A percentile compares a stretch with the other conserved stretches of the same genome.
Evolutionary conservation across 106 monocot genomes (phyloP).

Genomic region (Agapanthus africanus): DNA sequence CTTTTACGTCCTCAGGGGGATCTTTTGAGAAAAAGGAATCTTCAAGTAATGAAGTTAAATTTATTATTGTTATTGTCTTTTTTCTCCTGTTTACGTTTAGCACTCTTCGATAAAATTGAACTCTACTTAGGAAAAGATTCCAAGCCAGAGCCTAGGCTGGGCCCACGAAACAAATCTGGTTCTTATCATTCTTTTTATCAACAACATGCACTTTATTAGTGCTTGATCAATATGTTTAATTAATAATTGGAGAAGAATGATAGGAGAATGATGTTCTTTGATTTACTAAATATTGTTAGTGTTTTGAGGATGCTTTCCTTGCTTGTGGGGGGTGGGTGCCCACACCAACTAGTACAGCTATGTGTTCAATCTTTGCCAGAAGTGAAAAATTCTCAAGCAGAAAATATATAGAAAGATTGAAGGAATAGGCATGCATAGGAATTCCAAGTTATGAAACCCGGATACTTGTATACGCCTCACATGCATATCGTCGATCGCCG

Average conservation of each 20-base stretch:
- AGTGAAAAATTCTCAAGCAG: too few species aligned
- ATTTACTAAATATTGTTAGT: constrained; percentile 1
- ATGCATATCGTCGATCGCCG: too few species aligned
- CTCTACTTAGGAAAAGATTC: too few species aligned
- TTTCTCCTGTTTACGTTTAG: too few species aligned
- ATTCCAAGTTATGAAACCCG: too few species aligned
- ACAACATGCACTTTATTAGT: constrained; percentile 1
- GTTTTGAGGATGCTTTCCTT: constrained; percentile 10
- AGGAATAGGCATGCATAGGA: not conserved
- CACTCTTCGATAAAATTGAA: too few species aligned
- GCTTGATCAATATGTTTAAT: constrained; percentile 2
- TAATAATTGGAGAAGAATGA: not conserved
- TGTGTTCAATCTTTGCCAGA: not conserved
- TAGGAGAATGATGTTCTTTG: constrained; percentile 1
- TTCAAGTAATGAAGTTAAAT: too few species aligned
- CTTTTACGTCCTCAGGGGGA: too few species aligned
- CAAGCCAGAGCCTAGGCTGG: not conserved
- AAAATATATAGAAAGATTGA: too few species aligned
- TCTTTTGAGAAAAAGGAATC: too few species aligned
- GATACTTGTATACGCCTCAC: too few species aligned
- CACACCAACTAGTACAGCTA: constrained; percentile 1
- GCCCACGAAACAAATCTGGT: not conserved
- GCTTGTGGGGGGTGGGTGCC: constrained; percentile 6
- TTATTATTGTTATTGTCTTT: too few species aligned
- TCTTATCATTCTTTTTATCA: not conserved